These are phyloP conservation scores for Aspergillus neoniger DNA, from an alignment of 2,329 filamentous ascomycete genomes.

Conservation along the genomic window DNA sequence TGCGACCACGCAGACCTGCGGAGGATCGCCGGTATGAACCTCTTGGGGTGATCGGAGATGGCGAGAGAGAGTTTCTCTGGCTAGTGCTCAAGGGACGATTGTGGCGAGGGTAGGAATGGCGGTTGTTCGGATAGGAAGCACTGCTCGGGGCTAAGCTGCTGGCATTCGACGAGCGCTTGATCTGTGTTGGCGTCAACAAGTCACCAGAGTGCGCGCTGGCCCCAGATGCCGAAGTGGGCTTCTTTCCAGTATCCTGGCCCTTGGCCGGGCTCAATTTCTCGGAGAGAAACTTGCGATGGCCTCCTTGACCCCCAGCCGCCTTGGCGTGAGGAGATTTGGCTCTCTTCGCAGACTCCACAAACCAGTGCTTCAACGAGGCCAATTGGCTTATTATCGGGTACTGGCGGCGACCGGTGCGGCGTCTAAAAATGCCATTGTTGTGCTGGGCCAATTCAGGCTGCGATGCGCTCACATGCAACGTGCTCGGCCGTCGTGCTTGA, in stretches of 20 bases:
- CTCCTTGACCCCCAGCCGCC: constrained; percentile 28
- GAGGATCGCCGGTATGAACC: constrained; percentile 83
- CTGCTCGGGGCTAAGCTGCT: constrained; percentile 47
- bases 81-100: constrained; percentile 39
- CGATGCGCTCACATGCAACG: constrained; percentile 77
- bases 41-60: constrained; percentile 82
- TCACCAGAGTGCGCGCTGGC: constrained; percentile 28
- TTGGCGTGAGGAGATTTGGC: constrained; percentile 57
- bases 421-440: constrained; percentile 58
- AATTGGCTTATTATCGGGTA: constrained; percentile 68
- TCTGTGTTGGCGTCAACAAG: constrained; percentile 39
- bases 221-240: constrained; percentile 26
- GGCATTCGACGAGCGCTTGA: constrained; percentile 43
- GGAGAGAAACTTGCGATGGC: constrained; percentile 40
- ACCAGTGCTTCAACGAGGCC: constrained; percentile 70
- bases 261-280: constrained; percentile 45
- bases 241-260: constrained; percentile 37
- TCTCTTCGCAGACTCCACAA: constrained; percentile 67
- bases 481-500: constrained; percentile 75
- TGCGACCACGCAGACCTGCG: constrained; percentile 80
- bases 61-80: constrained; percentile 73
- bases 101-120: constrained; percentile 44
- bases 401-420: constrained; percentile 58
- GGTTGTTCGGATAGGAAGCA: constrained; percentile 44
- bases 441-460: constrained; percentile 63